phyloP scores from a whole-genome alignment of 2,329 filamentous ascomycete species.

The Lojkania enalia region DNA sequence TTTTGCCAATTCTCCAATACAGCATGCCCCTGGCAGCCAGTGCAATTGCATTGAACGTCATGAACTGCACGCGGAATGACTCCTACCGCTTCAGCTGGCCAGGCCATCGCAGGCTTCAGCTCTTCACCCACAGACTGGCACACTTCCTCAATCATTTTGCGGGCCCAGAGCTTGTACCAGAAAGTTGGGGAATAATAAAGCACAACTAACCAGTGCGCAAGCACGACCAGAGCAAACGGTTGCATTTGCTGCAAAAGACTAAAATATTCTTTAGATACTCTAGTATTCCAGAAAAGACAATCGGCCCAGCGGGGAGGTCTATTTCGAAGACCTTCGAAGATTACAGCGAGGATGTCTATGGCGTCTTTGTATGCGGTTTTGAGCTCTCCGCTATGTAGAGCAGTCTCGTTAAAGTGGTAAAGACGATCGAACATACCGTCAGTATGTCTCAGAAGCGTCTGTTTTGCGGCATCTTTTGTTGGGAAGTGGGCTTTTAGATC shows the following conservation, averaged over 20 bases:
- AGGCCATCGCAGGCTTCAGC: conserved; percentile 11
- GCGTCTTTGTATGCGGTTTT: conserved; percentile 19
- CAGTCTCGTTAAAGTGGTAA: conserved; percentile 11
- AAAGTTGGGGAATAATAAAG: conserved; percentile 21
- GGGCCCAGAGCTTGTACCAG: conserved; percentile 26
- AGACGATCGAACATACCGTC: not conserved
- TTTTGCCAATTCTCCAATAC: not conserved
- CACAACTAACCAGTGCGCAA: conserved; percentile 26
- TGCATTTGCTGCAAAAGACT: conserved; percentile 15
- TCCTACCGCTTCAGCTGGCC: conserved; percentile 17
- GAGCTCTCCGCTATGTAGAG: conserved; percentile 9
- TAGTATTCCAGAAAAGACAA: conserved; percentile 22
- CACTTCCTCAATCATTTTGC: conserved; percentile 18
- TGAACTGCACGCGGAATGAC: conserved; percentile 7
- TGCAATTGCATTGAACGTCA: not conserved
- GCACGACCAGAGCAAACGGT: conserved; percentile 21
- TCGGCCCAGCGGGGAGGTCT: conserved; percentile 21
- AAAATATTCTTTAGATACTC: conserved; percentile 18
- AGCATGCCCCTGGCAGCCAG: not conserved
- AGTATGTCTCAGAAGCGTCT: not conserved
- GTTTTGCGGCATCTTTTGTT: not conserved
- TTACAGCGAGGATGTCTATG: conserved; percentile 15
- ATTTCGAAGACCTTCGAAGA: conserved; percentile 18
- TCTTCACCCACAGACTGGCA: conserved; percentile 17
- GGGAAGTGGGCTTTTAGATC: not conserved